A percentile compares a stretch with the other conserved stretches of the same genome.
phyloP scores from a whole-genome alignment of 192 early-diverging fungal species.

The Linnemannia hyalina region DNA sequence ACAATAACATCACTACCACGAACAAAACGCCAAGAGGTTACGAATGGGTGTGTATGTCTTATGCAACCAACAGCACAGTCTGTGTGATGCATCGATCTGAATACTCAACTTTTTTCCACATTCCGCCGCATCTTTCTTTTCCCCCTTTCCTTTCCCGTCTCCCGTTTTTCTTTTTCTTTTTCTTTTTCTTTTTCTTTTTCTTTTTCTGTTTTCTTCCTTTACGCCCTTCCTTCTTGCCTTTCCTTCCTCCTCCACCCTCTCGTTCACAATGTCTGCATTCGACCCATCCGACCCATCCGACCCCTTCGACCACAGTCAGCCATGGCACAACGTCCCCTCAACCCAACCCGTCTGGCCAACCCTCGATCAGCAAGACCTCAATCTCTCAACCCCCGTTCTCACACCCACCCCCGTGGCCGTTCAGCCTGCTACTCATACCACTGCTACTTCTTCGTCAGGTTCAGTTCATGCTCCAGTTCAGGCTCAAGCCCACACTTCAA shows the following conservation, averaged over 20 bases:
- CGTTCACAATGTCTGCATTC: background rate
- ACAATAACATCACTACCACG: background rate
- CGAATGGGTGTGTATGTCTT: background rate
- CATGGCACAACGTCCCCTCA: constrained; percentile 32
- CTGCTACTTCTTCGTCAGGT: background rate
- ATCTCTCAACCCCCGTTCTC: background rate
- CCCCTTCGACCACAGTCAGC: constrained; percentile 43
- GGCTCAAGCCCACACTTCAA: background rate
- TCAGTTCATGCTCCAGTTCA: constrained; percentile 1
- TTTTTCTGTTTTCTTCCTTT: too few relatives aligned
- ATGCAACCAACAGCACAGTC: background rate
- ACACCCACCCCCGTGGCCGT: background rate
- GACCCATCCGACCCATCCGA: constrained; percentile 29
- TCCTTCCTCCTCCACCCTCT: background rate
- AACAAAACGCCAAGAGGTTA: background rate
- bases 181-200: background rate
- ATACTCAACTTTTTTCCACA: too few relatives aligned
- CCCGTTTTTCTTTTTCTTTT: constrained; percentile 3
- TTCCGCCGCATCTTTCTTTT: constrained; percentile 1
- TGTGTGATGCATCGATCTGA: background rate
- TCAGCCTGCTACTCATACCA: background rate
- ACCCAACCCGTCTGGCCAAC: background rate
- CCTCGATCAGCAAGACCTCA: background rate
- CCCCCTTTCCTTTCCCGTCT: background rate
- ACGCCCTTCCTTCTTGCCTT: background rate